Evolutionary conservation across 768 basidiomycete genomes (phyloP).

Genomic region (Podaxis sp.): DNA sequence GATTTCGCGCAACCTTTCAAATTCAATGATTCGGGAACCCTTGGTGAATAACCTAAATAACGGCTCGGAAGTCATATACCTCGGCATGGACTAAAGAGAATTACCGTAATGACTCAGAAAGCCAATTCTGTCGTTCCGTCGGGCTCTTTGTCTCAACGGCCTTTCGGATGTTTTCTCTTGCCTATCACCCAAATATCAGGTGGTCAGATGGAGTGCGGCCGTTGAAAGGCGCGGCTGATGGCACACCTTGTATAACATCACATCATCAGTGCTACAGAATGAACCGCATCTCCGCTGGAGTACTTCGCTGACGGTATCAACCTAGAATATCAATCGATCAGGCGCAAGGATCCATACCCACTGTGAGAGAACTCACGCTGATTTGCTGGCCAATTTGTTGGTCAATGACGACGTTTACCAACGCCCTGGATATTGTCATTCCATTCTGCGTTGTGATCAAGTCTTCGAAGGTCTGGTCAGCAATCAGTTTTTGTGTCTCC

Average conservation of each 20-base stretch:
- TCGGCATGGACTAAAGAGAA: constrained; percentile 16
- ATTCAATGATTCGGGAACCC: constrained; percentile 80
- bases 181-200: constrained; percentile 45
- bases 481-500: constrained; percentile 68
- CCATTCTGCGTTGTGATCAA: constrained; percentile 85
- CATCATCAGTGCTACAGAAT: constrained; percentile 98
- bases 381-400: constrained; percentile 98
- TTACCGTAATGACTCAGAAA: constrained; percentile 87
- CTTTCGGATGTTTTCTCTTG: constrained; percentile 89
- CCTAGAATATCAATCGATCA: constrained; percentile 45
- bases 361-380: constrained; percentile 55
- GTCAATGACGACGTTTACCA: constrained; percentile 96
- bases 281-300: constrained; percentile 94
- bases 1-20: constrained; percentile 83
- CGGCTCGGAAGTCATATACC: constrained; percentile 11
- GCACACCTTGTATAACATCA: constrained; percentile 91
- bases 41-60: constrained; percentile 77
- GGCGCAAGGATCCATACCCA: background rate
- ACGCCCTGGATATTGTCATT: constrained; percentile 80
- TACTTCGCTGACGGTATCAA: constrained; percentile 95
- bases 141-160: constrained; percentile 80
- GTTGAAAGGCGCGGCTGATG: constrained; percentile 3
- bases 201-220: background rate
- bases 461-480: constrained; percentile 78
- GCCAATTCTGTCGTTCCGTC: constrained; percentile 72